Evolutionary conservation across 1,284 basidiomycete genomes (phyloP).

Genomic region (Takashimella koratensis): DNA sequence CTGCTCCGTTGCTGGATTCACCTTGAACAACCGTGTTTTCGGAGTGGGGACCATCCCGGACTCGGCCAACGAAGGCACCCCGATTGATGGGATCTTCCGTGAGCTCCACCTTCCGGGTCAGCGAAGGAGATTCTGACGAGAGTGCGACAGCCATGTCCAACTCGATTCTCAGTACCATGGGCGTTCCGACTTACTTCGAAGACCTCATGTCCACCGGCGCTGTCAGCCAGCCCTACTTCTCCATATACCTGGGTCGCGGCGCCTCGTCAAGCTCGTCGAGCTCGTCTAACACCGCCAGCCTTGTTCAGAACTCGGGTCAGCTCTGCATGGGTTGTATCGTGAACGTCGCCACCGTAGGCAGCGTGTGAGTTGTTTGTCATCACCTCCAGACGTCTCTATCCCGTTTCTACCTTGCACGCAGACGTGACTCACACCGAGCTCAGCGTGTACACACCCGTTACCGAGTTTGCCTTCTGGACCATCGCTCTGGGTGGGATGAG

Average conservation of each 20-base stretch:
- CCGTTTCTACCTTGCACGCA: too few relatives aligned
- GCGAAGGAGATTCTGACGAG: too few relatives aligned
- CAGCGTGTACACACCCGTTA: too few relatives aligned
- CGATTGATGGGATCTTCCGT: background rate
- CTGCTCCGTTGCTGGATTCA: background rate
- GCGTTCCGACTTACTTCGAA: background rate
- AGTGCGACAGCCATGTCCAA: background rate
- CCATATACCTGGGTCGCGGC: background rate
- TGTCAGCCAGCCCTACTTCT: background rate
- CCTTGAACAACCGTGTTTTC: background rate
- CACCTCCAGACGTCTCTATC: too few relatives aligned
- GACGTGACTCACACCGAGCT: too few relatives aligned
- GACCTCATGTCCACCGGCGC: background rate
- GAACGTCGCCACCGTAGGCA: background rate
- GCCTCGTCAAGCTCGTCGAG: too few relatives aligned
- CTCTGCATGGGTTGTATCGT: background rate
- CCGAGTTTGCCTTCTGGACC: background rate
- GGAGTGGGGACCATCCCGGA: background rate
- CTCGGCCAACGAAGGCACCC: background rate
- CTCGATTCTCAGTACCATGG: background rate
- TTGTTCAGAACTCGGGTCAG: background rate
- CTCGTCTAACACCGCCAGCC: background rate
- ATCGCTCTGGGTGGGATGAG: background rate
- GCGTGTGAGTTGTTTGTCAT: background rate
- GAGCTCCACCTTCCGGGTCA: too few relatives aligned